phyloP scores from a whole-genome alignment of 805 yeast genomes.

The Candida tammaniensis region DNA sequence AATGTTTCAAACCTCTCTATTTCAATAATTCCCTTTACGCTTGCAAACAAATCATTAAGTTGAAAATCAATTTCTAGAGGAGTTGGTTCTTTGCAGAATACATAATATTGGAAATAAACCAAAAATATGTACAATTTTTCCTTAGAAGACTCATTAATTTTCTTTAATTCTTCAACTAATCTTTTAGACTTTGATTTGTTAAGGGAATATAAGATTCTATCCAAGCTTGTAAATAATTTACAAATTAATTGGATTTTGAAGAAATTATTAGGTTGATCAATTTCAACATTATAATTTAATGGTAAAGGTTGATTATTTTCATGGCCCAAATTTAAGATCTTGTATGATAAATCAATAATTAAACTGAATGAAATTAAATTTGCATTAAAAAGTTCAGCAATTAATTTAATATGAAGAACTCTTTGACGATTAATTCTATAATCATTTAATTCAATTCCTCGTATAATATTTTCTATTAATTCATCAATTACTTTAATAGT shows the following conservation, averaged over 20 bases:
- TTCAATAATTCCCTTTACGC: slow-evolving; percentile 12
- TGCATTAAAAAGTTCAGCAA: slow-evolving; percentile 55
- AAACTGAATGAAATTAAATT: slow-evolving; percentile 45
- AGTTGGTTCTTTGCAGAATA: slow-evolving; percentile 60
- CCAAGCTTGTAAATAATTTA: slow-evolving; percentile 6
- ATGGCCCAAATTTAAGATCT: slow-evolving; percentile 65
- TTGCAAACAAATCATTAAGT: slow-evolving; percentile 43
- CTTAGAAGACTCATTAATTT: slow-evolving; percentile 6
- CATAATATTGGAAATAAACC: slow-evolving; percentile 68
- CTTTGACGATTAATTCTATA: slow-evolving; percentile 59
- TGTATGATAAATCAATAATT: slow-evolving; percentile 51
- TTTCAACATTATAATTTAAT: slow-evolving; percentile 34
- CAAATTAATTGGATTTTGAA: slow-evolving; percentile 62
- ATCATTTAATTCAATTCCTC: slow-evolving; percentile 66
- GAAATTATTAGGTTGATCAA: slow-evolving; percentile 68
- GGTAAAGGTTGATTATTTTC: slow-evolving; percentile 56
- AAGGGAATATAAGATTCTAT: slow-evolving; percentile 1
- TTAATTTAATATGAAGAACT: slow-evolving; percentile 56
- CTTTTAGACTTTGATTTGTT: slow-evolving; percentile 1
- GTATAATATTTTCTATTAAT: slow-evolving; percentile 56
- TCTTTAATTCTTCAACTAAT: slow-evolving; percentile 3
- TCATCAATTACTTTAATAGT: slow-evolving; percentile 54
- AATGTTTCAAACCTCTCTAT: slow-evolving; percentile 33
- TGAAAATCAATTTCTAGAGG: slow-evolving; percentile 62
- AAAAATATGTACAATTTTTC: slow-evolving; percentile 33